Conservation (phyloP, 768 basidiomycete genomes). For the Filobasidium wieringae region DNA sequence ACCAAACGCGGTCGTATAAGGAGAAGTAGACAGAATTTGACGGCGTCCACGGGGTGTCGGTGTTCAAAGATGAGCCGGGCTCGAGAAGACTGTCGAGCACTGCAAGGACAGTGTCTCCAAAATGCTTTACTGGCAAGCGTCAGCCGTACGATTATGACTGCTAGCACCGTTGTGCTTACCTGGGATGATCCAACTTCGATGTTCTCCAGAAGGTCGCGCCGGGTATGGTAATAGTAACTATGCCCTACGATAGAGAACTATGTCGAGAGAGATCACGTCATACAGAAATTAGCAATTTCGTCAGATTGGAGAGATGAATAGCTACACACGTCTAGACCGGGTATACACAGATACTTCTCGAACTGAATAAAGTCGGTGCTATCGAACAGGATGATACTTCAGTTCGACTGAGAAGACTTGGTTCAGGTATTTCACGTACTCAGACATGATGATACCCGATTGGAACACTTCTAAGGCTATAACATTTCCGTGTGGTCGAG, state of each 20-base stretch:
- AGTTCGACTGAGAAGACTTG: no score
- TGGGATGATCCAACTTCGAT: constrained; percentile 69
- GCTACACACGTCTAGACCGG: constrained; percentile 68
- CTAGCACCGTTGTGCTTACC: constrained; percentile 25
- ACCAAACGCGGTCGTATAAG: constrained; percentile 54
- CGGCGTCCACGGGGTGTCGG: constrained; percentile 48
- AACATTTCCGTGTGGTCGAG: constrained; percentile 76
- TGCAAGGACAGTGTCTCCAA: constrained; percentile 76
- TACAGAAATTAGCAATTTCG: not conserved
- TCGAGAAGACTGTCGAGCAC: constrained; percentile 65
- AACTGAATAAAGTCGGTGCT: constrained; percentile 96
- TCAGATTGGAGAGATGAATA: not conserved
- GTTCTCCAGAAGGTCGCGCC: constrained; percentile 73
- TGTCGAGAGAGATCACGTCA: constrained; percentile 5
- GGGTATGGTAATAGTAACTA: constrained; percentile 88
- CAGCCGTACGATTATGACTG: not conserved
- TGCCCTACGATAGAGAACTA: constrained; percentile 81
- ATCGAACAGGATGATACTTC: constrained; percentile 3
- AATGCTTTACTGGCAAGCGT: constrained; percentile 49
- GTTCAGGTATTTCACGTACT: constrained; percentile 50
- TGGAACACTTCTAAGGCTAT: constrained; percentile 86
- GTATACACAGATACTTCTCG: constrained; percentile 74
- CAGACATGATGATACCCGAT: constrained; percentile 77
- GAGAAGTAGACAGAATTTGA: constrained; percentile 57
- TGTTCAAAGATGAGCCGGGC: constrained; percentile 41